Evolutionary conservation across 108 stramenopile genomes (phyloP).

Genomic region (Skeletonema grethae): DNA sequence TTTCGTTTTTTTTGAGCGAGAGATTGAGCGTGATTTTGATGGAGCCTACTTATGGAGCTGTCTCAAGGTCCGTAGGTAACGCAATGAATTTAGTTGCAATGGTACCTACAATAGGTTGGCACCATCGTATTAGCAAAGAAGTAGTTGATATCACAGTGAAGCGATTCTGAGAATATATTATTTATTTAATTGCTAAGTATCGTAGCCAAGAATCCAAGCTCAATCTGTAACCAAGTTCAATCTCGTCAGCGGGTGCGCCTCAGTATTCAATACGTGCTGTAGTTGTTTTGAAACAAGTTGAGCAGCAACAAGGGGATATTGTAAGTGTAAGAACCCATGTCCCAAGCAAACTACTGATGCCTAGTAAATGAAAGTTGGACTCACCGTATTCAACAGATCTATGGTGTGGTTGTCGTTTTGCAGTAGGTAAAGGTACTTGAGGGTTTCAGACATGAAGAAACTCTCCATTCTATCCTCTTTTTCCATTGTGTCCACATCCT

Average conservation of each 20-base stretch:
- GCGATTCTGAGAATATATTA: too few species aligned
- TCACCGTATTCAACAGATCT: conserved; percentile 37
- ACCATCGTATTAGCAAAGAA: too few species aligned
- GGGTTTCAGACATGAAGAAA: conserved; percentile 89
- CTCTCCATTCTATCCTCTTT: conserved; percentile 78
- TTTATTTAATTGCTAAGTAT: too few species aligned
- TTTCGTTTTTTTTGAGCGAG: too few species aligned
- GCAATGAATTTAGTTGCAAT: too few species aligned
- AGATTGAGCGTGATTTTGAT: too few species aligned
- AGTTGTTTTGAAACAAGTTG: neutral
- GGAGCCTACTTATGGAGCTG: too few species aligned
- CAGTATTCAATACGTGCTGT: conserved; percentile 69
- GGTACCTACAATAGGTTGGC: too few species aligned
- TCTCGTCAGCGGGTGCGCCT: conserved; percentile 78
- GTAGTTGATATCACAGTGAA: too few species aligned
- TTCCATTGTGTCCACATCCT: conserved; percentile 47
- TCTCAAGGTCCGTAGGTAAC: too few species aligned
- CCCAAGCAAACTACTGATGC: neutral
- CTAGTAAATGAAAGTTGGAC: neutral
- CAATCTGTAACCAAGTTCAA: conserved; percentile 13
- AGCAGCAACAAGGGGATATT: conserved; percentile 7
- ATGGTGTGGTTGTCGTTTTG: conserved; percentile 31
- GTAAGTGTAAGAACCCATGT: conserved; percentile 21
- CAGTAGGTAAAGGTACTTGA: conserved; percentile 81
- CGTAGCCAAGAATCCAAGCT: too few species aligned